Percentiles rank a stretch among this genome's conserved stretches.
Evolutionary conservation across 2,329 filamentous ascomycete species (phyloP).

Genomic region (Epichloe sibirici): DNA sequence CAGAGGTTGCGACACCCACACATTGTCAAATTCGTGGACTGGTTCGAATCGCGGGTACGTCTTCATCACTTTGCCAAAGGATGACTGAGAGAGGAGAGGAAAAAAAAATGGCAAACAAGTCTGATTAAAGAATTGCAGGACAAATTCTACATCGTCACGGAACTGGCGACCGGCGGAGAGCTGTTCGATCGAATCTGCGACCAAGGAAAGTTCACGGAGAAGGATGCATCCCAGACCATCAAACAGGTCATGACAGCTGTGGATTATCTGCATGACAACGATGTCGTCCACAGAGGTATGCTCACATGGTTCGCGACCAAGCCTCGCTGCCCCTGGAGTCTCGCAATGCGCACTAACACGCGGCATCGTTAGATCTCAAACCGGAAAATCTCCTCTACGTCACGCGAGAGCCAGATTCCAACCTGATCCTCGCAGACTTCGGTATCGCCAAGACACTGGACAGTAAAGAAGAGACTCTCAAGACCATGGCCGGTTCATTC

Average conservation of each 20-base stretch:
- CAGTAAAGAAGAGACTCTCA: constrained; percentile 78
- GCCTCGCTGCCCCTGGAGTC: too few relatives aligned
- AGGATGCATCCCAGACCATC: constrained; percentile 92
- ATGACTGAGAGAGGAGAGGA: background rate
- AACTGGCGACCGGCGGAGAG: constrained; percentile 90
- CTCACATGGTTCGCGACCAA: background rate
- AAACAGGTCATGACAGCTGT: constrained; percentile 87
- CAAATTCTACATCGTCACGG: constrained; percentile 98
- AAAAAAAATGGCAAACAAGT: background rate
- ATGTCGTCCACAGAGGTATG: constrained; percentile 88
- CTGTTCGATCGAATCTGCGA: constrained; percentile 97
- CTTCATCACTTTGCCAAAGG: background rate
- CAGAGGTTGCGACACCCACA: constrained; percentile 85
- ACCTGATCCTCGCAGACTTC: constrained; percentile 90
- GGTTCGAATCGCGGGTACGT: constrained; percentile 92
- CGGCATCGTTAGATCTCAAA: constrained; percentile 64
- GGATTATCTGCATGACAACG: constrained; percentile 84
- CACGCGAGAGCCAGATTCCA: constrained; percentile 62
- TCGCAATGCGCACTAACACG: background rate
- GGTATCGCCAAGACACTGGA: constrained; percentile 98
- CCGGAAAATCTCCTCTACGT: constrained; percentile 95
- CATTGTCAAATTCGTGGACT: constrained; percentile 95
- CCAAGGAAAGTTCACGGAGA: constrained; percentile 95
- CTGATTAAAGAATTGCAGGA: constrained; percentile 43
- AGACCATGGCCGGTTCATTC: constrained; percentile 97